phyloP scores from a whole-genome alignment of 805 yeast species.

The Cyberlindnera japonica region DNA sequence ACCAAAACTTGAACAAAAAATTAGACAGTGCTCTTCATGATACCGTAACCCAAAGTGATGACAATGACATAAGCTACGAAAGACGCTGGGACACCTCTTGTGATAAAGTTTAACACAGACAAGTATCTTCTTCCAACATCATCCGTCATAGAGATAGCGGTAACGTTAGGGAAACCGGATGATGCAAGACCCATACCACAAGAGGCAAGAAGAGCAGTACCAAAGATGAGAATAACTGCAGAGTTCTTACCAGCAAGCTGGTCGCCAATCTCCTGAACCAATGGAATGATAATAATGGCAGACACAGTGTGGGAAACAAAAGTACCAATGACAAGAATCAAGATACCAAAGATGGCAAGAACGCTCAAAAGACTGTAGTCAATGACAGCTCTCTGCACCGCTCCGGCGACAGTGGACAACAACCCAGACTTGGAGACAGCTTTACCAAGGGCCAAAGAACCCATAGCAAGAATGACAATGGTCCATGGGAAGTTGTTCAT shows the following conservation, averaged over 20 bases:
- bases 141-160: conserved; percentile 92
- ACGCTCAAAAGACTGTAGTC: conserved; percentile 66
- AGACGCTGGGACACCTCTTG: conserved; percentile 88
- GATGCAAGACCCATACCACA: conserved; percentile 98
- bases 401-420: conserved; percentile 68
- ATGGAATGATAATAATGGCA: conserved; percentile 85
- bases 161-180: conserved; percentile 97
- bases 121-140: conserved; percentile 87
- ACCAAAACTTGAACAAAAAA: too few species aligned
- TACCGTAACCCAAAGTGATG: conserved; percentile 75
- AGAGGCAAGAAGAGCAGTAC: conserved; percentile 66
- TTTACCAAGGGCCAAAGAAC: conserved; percentile 91
- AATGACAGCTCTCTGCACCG: conserved; percentile 61
- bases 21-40: conserved; percentile 47
- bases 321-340: conserved; percentile 84
- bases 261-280: conserved; percentile 84
- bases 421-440: conserved; percentile 92
- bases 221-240: conserved; percentile 37
- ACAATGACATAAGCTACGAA: conserved; percentile 68
- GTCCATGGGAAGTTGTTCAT: conserved; percentile 96
- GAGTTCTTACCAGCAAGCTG: conserved; percentile 71
- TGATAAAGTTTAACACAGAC: conserved; percentile 75
- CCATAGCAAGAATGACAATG: conserved; percentile 93
- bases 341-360: conserved; percentile 73
- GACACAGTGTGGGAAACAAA: conserved; percentile 97